Base-by-base conservation (phyloP, 805 yeast species). In the Dipodascopsis uninucleata region DNA sequence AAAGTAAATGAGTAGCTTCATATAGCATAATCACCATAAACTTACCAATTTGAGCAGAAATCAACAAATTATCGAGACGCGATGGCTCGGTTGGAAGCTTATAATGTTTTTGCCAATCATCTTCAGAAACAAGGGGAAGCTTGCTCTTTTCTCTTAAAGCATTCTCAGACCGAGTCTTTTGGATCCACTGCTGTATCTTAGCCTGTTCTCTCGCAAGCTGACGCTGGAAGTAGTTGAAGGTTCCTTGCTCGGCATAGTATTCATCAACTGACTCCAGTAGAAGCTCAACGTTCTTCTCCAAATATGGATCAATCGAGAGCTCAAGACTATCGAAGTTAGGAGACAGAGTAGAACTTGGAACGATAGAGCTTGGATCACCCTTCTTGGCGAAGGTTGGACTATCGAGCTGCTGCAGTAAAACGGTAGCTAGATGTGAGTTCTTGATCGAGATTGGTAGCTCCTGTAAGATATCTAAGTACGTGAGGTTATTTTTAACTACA, bases 151-250 rank as follows among this genome's bases (percentile, higher is more conserved):
- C 75, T 52, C 83, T 73, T 55, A 72, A 76, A 32, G 72, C 71
- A 65, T 82, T 82, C 57, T 82, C 89, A 47, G 74, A 71, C 64
- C 76, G 49, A 22, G 84, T 71, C 64, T 77, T 79, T 59, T 76
- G 79, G 61, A 81, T 81, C 89, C 90, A 85, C 61, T 80, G 85
- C 53, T 72, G 71, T 54, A 85, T 74, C 69, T 81, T 83, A 49
- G 78, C 66, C 63, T 74, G 70, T 62, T 85, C 94, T 62, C 87
- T 76, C 37, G 79, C 75, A 48, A 78, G 71, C 58, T 78, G 81
- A 70, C 94, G 79, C 68, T 84, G 93, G 70, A 77, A 83, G 67
- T 81, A 84, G 71, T 83, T 82, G 72, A 82, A 80, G 67, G 81
- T 84, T 56, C 82, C 81, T 63, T 82, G 85, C 62, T 82, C 88